Evolutionary conservation across 805 yeast species (phyloP).

Genomic region (Candida cerambycidarum): DNA sequence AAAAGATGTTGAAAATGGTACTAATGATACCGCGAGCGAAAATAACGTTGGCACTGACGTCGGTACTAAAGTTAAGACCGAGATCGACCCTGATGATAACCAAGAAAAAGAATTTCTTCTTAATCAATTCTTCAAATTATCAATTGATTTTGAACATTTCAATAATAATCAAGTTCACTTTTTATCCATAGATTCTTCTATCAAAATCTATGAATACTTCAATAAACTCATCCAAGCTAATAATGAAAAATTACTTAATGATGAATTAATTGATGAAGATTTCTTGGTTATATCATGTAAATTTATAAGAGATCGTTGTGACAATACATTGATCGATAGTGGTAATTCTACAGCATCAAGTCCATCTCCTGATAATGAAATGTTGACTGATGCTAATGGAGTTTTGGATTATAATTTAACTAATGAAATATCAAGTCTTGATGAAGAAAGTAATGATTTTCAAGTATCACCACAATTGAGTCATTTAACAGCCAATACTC

Average conservation of each 20-base stretch:
- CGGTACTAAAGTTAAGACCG: too few species aligned
- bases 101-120: slow-evolving; percentile 1
- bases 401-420: slow-evolving; percentile 6
- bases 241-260: slow-evolving; percentile 18
- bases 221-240: slow-evolving; percentile 22
- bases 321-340: slow-evolving; percentile 20
- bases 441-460: slow-evolving; percentile 6
- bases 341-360: background rate
- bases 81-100: background rate
- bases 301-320: slow-evolving; percentile 41
- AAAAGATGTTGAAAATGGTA: slow-evolving; percentile 1
- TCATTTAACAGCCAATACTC: background rate
- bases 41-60: too few species aligned
- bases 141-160: slow-evolving; percentile 36
- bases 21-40: background rate
- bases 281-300: slow-evolving; percentile 7
- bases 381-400: slow-evolving; percentile 8
- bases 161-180: slow-evolving; percentile 31
- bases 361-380: slow-evolving; percentile 13
- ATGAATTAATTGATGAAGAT: slow-evolving; percentile 12
- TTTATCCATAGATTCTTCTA: slow-evolving; percentile 47
- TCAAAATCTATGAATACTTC: slow-evolving; percentile 41
- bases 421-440: slow-evolving; percentile 5
- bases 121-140: slow-evolving; percentile 7
- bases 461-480: background rate